phyloP scores from a whole-genome alignment of 2,329 filamentous ascomycete species.

The Aspergillus fumigatiaffinis region DNA sequence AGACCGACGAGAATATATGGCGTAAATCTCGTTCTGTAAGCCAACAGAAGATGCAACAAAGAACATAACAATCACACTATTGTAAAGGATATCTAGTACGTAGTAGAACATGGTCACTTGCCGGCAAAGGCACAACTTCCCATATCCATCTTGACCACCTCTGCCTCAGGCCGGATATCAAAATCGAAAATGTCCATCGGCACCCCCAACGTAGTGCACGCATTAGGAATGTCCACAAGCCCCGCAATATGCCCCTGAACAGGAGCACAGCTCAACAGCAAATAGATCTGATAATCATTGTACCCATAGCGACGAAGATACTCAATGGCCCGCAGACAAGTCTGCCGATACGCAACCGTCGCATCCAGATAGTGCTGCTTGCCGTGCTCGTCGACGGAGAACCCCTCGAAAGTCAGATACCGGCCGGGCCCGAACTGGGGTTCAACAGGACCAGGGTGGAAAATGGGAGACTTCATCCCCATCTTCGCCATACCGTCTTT shows the following conservation, averaged over 20 bases:
- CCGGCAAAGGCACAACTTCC: constrained; percentile 65
- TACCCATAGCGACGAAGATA: constrained; percentile 72
- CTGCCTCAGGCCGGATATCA: constrained; percentile 69
- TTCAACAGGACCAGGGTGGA: constrained; percentile 81
- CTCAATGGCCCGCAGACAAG: constrained; percentile 71
- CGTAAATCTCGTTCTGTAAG: neutral
- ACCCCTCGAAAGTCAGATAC: constrained; percentile 83
- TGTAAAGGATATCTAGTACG: neutral
- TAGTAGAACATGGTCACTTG: constrained; percentile 8
- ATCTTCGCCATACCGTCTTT: constrained; percentile 73
- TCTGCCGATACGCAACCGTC: constrained; percentile 81
- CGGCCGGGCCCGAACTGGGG: constrained; percentile 80
- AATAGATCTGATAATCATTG: constrained; percentile 74
- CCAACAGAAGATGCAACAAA: neutral
- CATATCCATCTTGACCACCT: constrained; percentile 62
- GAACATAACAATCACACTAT: neutral
- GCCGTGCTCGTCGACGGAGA: constrained; percentile 81
- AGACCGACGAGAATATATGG: neutral
- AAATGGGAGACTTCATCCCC: constrained; percentile 77
- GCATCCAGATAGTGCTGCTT: constrained; percentile 89
- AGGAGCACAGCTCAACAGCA: constrained; percentile 79
- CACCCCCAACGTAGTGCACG: constrained; percentile 80
- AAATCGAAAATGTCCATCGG: constrained; percentile 96
- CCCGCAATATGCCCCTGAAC: constrained; percentile 85
- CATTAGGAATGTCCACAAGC: constrained; percentile 87